Conservation (phyloP, 2,329 filamentous ascomycete genomes). For the Cordyceps tenuipes region DNA sequence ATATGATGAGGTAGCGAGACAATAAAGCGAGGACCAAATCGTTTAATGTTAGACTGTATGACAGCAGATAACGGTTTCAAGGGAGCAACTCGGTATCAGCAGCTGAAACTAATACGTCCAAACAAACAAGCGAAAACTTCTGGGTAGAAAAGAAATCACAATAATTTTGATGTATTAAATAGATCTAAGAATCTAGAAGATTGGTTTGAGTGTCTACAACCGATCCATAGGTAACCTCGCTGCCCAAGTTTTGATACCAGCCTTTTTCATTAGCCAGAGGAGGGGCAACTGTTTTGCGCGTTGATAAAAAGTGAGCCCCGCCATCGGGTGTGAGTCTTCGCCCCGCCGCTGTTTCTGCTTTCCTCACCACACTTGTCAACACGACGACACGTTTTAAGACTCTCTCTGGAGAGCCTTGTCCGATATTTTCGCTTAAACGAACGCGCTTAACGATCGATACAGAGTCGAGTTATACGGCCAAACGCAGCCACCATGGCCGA, state of each 20-base stretch:
- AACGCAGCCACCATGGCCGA: conserved; percentile 34
- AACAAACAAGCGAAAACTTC: too few species aligned
- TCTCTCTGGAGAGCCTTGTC: neutral
- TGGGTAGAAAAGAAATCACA: too few species aligned
- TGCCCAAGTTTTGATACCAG: neutral
- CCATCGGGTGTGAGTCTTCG: neutral
- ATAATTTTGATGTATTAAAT: too few species aligned
- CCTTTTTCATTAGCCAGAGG: neutral
- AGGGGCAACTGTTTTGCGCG: neutral
- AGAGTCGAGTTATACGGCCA: neutral
- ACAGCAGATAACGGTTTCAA: too few species aligned
- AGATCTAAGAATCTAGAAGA: too few species aligned
- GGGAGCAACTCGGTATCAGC: too few species aligned
- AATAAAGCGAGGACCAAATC: neutral
- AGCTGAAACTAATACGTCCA: too few species aligned
- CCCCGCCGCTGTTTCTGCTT: conserved; percentile 6
- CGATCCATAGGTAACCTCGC: too few species aligned
- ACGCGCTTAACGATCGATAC: neutral
- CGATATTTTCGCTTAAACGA: neutral
- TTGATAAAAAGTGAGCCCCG: neutral
- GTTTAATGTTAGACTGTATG: too few species aligned
- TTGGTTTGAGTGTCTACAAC: too few species aligned
- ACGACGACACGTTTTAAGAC: neutral
- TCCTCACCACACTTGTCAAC: neutral
- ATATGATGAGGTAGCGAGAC: neutral